Evolutionary conservation across 306 rosid species (phyloP).

Genomic region (Lagenaria siceraria): DNA sequence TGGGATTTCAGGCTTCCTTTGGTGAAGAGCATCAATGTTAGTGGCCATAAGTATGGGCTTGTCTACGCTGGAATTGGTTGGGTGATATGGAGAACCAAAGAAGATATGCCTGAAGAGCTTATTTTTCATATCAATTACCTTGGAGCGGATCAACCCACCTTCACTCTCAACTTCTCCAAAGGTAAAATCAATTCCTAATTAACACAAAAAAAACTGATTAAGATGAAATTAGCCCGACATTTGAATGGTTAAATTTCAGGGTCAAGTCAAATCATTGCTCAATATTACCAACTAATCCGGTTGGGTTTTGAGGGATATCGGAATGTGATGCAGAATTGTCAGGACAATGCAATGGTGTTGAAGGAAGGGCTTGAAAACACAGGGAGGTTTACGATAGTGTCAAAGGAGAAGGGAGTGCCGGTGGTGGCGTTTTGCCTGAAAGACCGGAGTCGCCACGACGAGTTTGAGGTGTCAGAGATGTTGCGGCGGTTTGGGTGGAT

Average conservation of each 20-base stretch:
- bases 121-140: not conserved
- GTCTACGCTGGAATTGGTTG: constrained; percentile 53
- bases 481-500: constrained; percentile 6
- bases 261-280: constrained; percentile 6
- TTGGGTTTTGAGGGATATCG: constrained; percentile 7
- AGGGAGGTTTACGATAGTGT: not conserved
- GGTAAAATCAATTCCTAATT: not conserved
- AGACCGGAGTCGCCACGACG: constrained; percentile 4
- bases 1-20: constrained; percentile 77
- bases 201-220: no score
- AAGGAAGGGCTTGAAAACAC: constrained; percentile 3
- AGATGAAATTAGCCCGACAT: no score
- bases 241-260: not conserved
- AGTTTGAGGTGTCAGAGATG: not conserved
- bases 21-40: constrained; percentile 76
- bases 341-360: not conserved
- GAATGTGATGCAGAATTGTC: constrained; percentile 9
- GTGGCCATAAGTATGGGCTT: constrained; percentile 87
- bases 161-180: not conserved
- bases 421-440: constrained; percentile 9
- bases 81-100: no score
- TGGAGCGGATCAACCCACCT: not conserved
- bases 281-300: constrained; percentile 2
- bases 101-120: constrained; percentile 5
- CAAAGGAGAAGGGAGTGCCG: constrained; percentile 6